Base-by-base conservation (phyloP, 306 rosid species). In the Cicer chorassanicum region DNA sequence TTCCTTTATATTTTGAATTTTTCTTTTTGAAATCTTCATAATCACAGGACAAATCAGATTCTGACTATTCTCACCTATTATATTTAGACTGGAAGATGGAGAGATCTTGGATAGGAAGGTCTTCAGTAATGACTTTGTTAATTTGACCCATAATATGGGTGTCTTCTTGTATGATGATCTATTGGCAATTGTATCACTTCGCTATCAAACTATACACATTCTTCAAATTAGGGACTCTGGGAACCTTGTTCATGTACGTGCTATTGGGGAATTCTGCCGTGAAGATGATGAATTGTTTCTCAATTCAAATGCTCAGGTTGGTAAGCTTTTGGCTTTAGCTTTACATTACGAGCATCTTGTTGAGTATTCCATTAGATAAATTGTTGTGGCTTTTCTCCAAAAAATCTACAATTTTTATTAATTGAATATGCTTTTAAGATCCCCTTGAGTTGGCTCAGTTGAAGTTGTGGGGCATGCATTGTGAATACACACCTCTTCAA, bases 271-370 rank as follows among this genome's bases (percentile, higher is more conserved):
- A 77, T 94, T 81, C 78, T 94, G 99, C 78, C 89, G 87, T 13
- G 99, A 94, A 85, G 99, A 94, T 82, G 99, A 94, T 64, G 88
- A 88, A 81, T 97, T 94, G 81, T 94, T 94, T 77, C 91, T 94
- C 49, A 84, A 87, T 86, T 90, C 98, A 72, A 88, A 68, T 65
- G 63, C 90, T 65, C 88, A 87, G 88, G 97, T 87, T 18, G 76
- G 89, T 67, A 62, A 61, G 75, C 53, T 72, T 70, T 78, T 56
- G 62, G 70, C 15, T n/a, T 76, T 75, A 44, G 65, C 54, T 41
- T 13, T 46, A 50, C 19, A 62, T 36, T 36, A 44, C 63, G 48
- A 49, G 24, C 14, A 21, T 66, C 72, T 65, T 53, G 65, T 15
- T 46, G 51, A 16, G 68, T 39, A 4, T 66, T 45, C 62, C 21